phyloP scores from a whole-genome alignment of 1,284 basidiomycete genomes.

The Ganoderma lingzhi region DNA sequence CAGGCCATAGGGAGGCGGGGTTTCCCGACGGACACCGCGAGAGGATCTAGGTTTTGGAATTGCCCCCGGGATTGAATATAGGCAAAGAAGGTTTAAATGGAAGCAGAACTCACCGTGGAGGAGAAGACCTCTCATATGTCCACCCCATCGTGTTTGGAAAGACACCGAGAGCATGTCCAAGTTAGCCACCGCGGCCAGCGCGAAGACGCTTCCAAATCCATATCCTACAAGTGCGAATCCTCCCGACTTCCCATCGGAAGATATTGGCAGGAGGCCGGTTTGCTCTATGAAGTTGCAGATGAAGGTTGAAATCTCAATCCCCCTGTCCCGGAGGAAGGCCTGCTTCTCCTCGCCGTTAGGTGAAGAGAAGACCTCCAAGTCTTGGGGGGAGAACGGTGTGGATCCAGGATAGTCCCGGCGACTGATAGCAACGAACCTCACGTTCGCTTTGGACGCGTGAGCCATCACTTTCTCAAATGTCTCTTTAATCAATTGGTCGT shows the following conservation, averaged over 20 bases:
- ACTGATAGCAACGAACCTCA: slow-evolving; percentile 41
- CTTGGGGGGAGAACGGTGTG: slow-evolving; percentile 28
- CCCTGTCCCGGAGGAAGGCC: slow-evolving; percentile 37
- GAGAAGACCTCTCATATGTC: slow-evolving; percentile 40
- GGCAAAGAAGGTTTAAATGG: background rate
- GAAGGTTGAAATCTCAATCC: slow-evolving; percentile 44
- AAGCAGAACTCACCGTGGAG: slow-evolving; percentile 40
- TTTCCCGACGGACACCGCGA: slow-evolving; percentile 36
- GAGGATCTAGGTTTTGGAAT: slow-evolving; percentile 37
- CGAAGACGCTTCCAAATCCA: slow-evolving; percentile 44
- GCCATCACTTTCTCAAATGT: slow-evolving; percentile 27
- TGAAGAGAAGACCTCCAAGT: slow-evolving; percentile 32
- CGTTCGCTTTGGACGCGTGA: slow-evolving; percentile 22
- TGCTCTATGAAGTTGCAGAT: slow-evolving; percentile 43
- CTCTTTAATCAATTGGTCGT: background rate
- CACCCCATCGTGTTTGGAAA: slow-evolving; percentile 31
- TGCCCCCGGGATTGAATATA: background rate
- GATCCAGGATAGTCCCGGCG: slow-evolving; percentile 32
- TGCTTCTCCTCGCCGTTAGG: slow-evolving; percentile 29
- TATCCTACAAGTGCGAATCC: slow-evolving; percentile 48
- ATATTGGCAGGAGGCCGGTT: slow-evolving; percentile 40
- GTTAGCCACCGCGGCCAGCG: slow-evolving; percentile 40
- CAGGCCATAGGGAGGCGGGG: slow-evolving; percentile 29
- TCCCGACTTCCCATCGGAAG: slow-evolving; percentile 39
- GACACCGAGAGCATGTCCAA: slow-evolving; percentile 35